These are phyloP conservation scores for Curvularia sp. DNA, from an alignment of 2,329 filamentous ascomycete genomes.

Conservation along the genomic window DNA sequence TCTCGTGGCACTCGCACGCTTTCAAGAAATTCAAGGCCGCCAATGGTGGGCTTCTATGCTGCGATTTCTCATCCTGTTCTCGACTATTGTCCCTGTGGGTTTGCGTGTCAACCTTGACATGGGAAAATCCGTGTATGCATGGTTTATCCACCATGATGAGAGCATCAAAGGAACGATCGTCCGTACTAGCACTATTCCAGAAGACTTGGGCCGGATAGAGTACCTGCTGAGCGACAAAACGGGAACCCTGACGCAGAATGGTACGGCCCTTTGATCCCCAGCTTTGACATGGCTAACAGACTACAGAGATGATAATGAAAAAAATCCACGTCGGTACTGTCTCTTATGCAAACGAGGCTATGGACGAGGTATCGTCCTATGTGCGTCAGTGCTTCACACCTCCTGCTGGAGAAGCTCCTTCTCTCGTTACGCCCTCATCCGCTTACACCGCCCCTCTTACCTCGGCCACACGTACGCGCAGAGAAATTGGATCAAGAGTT, in stretches of 20 bases:
- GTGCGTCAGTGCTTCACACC: slow-evolving; percentile 80
- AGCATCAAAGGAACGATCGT: slow-evolving; percentile 93
- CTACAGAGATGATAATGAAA: slow-evolving; percentile 90
- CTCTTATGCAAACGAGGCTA: slow-evolving; percentile 96
- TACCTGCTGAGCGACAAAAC: slow-evolving; percentile 98
- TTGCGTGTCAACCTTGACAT: slow-evolving; percentile 95
- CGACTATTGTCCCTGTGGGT: slow-evolving; percentile 98
- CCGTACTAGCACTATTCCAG: slow-evolving; percentile 94
- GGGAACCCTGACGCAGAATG: slow-evolving; percentile 94
- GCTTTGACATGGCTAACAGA: slow-evolving; percentile 28
- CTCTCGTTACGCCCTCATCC: slow-evolving; percentile 78
- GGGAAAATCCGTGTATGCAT: slow-evolving; percentile 95
- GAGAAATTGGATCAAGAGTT: slow-evolving; percentile 93
- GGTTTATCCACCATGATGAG: slow-evolving; percentile 90
- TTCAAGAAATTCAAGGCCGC: slow-evolving; percentile 68
- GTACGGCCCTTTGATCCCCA: slow-evolving; percentile 45
- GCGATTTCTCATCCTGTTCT: slow-evolving; percentile 97
- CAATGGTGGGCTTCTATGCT: slow-evolving; percentile 97
- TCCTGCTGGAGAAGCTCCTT: slow-evolving; percentile 39
- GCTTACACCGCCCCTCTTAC: slow-evolving; percentile 67
- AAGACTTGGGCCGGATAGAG: slow-evolving; percentile 93
- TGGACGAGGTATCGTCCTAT: slow-evolving; percentile 93
- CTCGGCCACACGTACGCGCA: slow-evolving; percentile 78
- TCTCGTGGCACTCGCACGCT: slow-evolving; percentile 85
- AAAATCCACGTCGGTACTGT: slow-evolving; percentile 98